These are phyloP conservation scores for Spinacia oleracea DNA, from an alignment of 179 eudicot species.

Conservation along the genomic window DNA sequence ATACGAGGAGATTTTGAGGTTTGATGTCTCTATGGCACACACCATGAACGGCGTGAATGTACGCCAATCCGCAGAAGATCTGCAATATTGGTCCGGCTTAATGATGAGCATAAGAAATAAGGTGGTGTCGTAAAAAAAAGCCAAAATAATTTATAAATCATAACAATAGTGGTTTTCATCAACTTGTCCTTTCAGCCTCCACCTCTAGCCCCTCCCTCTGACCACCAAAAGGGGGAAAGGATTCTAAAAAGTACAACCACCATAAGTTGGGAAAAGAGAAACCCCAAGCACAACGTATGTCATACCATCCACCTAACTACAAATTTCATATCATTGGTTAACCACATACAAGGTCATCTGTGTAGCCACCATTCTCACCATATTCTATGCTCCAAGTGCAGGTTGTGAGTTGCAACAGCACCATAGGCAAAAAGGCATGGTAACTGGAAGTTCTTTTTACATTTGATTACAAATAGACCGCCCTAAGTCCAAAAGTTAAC, in stretches of 20 bases:
- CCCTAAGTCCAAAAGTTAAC: not conserved
- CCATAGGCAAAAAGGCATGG: not conserved
- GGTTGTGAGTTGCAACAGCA: not conserved
- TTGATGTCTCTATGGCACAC: conserved; percentile 87
- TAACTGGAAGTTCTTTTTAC: not conserved
- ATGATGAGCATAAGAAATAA: conserved; percentile 6
- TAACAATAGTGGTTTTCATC: not conserved
- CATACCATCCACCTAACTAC: not conserved
- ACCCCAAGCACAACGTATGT: not conserved
- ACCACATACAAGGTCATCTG: not conserved
- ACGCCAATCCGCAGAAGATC: conserved; percentile 86
- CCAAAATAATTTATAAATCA: not conserved
- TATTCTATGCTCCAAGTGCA: not conserved
- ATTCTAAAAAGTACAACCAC: not conserved
- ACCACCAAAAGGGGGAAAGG: not conserved
- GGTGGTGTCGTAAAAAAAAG: not conserved
- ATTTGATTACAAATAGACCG: not conserved
- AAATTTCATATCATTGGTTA: not conserved
- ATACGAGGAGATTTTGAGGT: conserved; percentile 83
- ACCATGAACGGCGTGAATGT: conserved; percentile 72
- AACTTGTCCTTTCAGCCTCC: not conserved
- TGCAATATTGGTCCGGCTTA: conserved; percentile 23
- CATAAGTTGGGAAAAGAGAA: not conserved
- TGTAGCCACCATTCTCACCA: not conserved
- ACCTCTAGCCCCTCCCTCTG: not conserved